These are phyloP conservation scores for Asterochloris sp. DNA, from an alignment of 139 green algal species.

Conservation along the genomic window DNA sequence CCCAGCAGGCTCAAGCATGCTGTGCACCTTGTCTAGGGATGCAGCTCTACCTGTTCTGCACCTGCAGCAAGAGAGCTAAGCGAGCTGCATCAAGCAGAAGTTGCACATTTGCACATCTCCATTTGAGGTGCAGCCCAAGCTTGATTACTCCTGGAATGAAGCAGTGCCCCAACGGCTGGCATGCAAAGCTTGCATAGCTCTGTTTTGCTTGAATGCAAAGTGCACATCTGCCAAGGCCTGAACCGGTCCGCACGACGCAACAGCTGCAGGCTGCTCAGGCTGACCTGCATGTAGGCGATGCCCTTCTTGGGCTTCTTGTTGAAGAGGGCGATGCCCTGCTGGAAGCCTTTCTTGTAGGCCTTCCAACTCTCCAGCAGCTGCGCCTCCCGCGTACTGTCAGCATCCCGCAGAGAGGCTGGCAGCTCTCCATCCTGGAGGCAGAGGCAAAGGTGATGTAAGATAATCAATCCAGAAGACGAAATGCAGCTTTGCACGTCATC, in stretches of 20 bases:
- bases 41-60: too few relatives aligned
- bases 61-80: too few relatives aligned
- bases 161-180: too few relatives aligned
- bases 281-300: slow-evolving; percentile 69
- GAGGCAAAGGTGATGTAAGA: background rate
- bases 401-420: slow-evolving; percentile 9
- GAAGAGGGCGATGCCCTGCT: slow-evolving; percentile 91
- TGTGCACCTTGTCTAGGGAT: too few relatives aligned
- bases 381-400: slow-evolving; percentile 30
- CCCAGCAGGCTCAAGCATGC: too few relatives aligned
- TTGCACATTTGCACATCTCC: too few relatives aligned
- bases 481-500: background rate
- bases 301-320: slow-evolving; percentile 98
- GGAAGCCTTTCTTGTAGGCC: slow-evolving; percentile 68
- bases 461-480: background rate
- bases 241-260: background rate
- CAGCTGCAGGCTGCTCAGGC: background rate
- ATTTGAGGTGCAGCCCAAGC: too few relatives aligned
- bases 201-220: too few relatives aligned
- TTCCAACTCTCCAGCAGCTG: slow-evolving; percentile 63
- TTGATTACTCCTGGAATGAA: too few relatives aligned
- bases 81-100: too few relatives aligned
- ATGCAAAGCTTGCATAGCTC: too few relatives aligned
- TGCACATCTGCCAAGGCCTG: too few relatives aligned
- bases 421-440: slow-evolving; percentile 18